These are phyloP conservation scores for Ophiostoma novo-ulmi DNA, from an alignment of 2,329 filamentous ascomycete genomes.

Conservation along the genomic window DNA sequence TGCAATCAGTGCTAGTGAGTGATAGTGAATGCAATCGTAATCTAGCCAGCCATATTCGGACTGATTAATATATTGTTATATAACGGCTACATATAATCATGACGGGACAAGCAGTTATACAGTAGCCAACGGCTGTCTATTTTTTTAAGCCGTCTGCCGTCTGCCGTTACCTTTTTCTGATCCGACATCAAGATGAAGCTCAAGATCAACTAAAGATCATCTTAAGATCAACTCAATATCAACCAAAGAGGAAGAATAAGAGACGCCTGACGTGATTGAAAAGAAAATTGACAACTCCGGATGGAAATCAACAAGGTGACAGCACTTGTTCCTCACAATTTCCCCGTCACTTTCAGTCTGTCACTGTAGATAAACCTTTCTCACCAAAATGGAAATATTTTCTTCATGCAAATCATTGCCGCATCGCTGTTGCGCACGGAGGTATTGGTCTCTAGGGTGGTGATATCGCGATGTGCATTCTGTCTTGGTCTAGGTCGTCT, in stretches of 20 bases:
- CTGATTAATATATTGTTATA: not conserved
- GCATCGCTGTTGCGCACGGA: slow-evolving; percentile 8
- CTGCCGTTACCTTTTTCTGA: not conserved
- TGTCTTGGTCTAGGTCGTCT: slow-evolving; percentile 20
- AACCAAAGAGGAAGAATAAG: not conserved
- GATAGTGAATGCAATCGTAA: not conserved
- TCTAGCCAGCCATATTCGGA: slow-evolving; percentile 2
- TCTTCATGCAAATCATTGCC: not conserved
- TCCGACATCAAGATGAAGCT: not conserved
- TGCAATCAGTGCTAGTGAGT: not conserved
- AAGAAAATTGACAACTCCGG: not conserved
- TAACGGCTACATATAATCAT: not conserved
- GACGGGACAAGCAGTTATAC: not conserved
- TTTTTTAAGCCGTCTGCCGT: not conserved
- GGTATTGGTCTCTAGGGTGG: slow-evolving; percentile 1
- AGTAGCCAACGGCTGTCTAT: not conserved
- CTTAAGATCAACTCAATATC: not conserved
- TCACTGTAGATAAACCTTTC: not conserved
- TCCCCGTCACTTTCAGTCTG: slow-evolving; percentile 1
- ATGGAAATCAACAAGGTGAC: not conserved
- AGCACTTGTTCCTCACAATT: not conserved
- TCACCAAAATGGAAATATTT: not conserved
- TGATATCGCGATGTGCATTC: slow-evolving; percentile 20
- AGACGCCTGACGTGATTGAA: slow-evolving; percentile 5
- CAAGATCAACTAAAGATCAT: not conserved